Percentiles rank a stretch among this genome's conserved stretches.
These are phyloP conservation scores for Neurospora crassa DNA, from an alignment of 2,329 filamentous ascomycete genomes.

Conservation along the genomic window DNA sequence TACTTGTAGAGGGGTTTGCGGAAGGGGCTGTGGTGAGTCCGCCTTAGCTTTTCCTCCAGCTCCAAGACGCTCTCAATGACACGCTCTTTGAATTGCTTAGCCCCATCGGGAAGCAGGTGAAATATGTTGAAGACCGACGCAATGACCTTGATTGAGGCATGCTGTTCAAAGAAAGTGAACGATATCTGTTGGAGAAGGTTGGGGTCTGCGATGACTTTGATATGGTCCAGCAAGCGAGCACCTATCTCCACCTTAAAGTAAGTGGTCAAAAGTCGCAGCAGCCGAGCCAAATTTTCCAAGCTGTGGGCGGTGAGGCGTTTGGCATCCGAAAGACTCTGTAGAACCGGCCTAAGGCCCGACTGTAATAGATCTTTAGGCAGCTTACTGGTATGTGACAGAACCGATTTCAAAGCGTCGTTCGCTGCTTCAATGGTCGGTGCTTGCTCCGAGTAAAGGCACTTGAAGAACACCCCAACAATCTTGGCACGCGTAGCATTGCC, in stretches of 20 bases:
- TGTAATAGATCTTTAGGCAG: constrained; percentile 92
- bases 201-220: constrained; percentile 81
- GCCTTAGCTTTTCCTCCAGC: constrained; percentile 72
- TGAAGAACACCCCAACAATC: constrained; percentile 96
- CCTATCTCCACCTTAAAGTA: constrained; percentile 99
- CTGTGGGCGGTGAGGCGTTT: constrained; percentile 83
- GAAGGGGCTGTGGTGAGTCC: constrained; percentile 89
- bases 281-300: constrained; percentile 78
- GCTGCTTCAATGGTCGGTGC: constrained; percentile 88
- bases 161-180: constrained; percentile 90
- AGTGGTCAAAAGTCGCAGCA: constrained; percentile 86
- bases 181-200: constrained; percentile 77
- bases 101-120: constrained; percentile 83
- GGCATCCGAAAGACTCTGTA: constrained; percentile 91
- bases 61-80: constrained; percentile 86
- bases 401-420: constrained; percentile 79
- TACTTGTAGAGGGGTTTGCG: constrained; percentile 84
- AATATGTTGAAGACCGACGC: constrained; percentile 95
- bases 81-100: constrained; percentile 81
- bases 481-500: constrained; percentile 56
- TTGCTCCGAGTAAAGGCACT: constrained; percentile 88
- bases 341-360: constrained; percentile 84
- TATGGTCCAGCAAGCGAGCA: constrained; percentile 81
- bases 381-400: constrained; percentile 81
- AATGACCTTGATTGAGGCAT: constrained; percentile 86